phyloP scores from a whole-genome alignment of 345 rosid species.

The Acer saccharum region DNA sequence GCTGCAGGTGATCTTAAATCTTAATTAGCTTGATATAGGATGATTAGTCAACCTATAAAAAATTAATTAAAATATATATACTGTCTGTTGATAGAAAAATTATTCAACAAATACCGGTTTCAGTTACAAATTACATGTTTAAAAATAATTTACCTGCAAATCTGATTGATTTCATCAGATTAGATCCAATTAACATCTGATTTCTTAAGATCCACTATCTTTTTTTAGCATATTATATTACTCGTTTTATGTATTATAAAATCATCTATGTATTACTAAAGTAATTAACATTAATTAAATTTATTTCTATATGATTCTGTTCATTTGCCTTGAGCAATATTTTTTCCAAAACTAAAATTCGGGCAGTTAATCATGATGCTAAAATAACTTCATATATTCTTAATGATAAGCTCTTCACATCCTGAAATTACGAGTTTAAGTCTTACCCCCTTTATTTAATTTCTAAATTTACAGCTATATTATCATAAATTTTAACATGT shows the following conservation, averaged over 20 bases:
- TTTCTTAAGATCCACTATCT: not conserved
- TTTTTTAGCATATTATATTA: not conserved
- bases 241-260: not conserved
- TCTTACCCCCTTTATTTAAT: no score
- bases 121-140: not conserved
- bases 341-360: no score
- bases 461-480: no score
- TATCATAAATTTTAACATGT: no score
- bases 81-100: not conserved
- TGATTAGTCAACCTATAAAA: not conserved
- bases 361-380: no score
- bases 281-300: no score
- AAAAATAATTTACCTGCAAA: slow-evolving; percentile 1
- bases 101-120: not conserved
- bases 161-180: slow-evolving; percentile 2
- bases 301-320: no score
- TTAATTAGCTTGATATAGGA: not conserved
- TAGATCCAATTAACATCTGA: slow-evolving; percentile 12
- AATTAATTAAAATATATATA: not conserved
- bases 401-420: no score
- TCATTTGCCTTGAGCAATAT: no score
- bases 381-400: no score
- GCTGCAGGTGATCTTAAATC: not conserved
- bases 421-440: no score
- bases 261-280: no score